Conservation (phyloP, 2,329 filamentous ascomycete species). For the Sporothrix brasiliensis region DNA sequence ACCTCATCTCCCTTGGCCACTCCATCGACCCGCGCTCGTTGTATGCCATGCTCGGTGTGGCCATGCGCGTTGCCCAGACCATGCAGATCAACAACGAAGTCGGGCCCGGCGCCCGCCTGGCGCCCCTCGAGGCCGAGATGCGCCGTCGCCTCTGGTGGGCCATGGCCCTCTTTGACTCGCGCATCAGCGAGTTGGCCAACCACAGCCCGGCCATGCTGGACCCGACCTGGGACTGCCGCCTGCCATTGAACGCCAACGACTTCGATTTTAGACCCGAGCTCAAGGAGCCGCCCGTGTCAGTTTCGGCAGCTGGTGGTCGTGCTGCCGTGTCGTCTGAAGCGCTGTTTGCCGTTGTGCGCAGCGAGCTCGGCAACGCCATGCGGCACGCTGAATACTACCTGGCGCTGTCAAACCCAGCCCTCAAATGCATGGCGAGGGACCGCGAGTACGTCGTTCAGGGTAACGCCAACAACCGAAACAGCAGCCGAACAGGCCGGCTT, state of each 20-base stretch:
- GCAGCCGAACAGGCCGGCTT: neutral
- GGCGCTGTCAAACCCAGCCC: conserved; percentile 43
- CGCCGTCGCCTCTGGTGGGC: conserved; percentile 66
- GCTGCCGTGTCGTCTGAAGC: conserved; percentile 46
- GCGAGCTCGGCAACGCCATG: conserved; percentile 47
- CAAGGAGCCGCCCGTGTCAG: neutral
- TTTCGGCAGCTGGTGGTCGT: neutral
- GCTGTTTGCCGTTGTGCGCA: conserved; percentile 47
- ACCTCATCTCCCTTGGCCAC: conserved; percentile 53
- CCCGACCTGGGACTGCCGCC: conserved; percentile 49
- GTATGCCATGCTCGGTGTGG: conserved; percentile 56
- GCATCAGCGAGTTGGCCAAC: conserved; percentile 56
- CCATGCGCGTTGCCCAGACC: conserved; percentile 59
- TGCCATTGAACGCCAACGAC: conserved; percentile 52
- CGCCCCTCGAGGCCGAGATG: conserved; percentile 58
- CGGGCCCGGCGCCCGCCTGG: conserved; percentile 43
- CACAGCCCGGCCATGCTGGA: conserved; percentile 41
- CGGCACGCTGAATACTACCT: conserved; percentile 45
- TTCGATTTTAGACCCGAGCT: conserved; percentile 49
- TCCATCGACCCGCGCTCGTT: conserved; percentile 54
- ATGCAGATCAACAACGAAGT: conserved; percentile 57
- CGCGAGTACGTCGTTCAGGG: neutral
- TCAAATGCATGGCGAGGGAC: conserved; percentile 40
- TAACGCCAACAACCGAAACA: neutral
- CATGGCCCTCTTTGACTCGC: conserved; percentile 58